Evolutionary conservation across 768 basidiomycete species (phyloP), one percentile per base, ranked within the genome.

Genomic region (Wakefieldia striispora): DNA sequence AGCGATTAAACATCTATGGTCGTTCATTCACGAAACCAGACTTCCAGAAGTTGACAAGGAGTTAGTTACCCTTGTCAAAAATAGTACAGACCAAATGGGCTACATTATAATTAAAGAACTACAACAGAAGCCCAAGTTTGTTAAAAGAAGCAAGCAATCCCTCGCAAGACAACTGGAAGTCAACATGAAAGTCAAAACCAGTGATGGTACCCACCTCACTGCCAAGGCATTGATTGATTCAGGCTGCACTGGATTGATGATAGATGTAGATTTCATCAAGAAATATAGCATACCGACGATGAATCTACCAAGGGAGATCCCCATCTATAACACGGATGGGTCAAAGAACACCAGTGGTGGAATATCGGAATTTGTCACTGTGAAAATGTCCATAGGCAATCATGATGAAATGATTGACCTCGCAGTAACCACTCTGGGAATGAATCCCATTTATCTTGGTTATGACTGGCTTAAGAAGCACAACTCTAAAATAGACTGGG

Each of bases 241-340:
- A 0, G 26, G 45, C 23, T 47, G 45, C 23, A 40, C 45, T 2
- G 38, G 45, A 14, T 31, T 38, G 1, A 7, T 19, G 3, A 47
- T 47, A 0, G 27, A 40, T n/a, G 6, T 3, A 3, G 3, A 39
- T 0, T 47, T 21, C 5, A 12, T 36, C 21, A 13, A 16, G 40
- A 21, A 19, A 19, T 35, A 43, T 17, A 29, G 11, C 2, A 8
- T 47, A 24, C 11, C 8, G 3, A 34, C 20, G 1, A 11, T 21
- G 0, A 4, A 29, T 5, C 6, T 62, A 1, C 46, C 56, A 6
- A 20, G 12, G 0, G 38, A 49, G 0, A 58, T 62, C 1, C 52
- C 43, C 0, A 55, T 61, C 3, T 59, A 56, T 26, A 61, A 61
- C 44, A 50, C 55, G 0, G 52, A 61, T 40, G 11, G 29, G 1